Evolutionary conservation across 345 rosid genomes (phyloP).

Genomic region (Eucalyptus leucophloia): DNA sequence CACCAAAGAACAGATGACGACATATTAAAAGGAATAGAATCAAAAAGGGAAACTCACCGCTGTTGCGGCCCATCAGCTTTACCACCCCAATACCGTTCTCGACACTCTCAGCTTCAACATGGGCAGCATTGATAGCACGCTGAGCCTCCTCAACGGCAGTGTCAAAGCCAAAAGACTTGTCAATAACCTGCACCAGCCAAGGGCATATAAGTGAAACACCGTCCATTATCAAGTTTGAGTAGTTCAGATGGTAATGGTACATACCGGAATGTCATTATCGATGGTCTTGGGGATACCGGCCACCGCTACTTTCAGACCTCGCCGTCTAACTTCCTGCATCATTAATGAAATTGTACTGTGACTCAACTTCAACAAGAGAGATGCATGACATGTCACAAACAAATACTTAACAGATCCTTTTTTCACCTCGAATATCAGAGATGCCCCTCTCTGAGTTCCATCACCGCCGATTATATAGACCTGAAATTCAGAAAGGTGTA

Average conservation of each 20-base stretch:
- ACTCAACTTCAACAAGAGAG: background rate
- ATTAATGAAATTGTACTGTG: background rate
- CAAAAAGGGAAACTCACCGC: slow-evolving; percentile 37
- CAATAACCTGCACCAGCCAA: slow-evolving; percentile 52
- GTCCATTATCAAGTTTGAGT: background rate
- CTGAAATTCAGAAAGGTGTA: slow-evolving; percentile 4
- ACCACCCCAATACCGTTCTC: slow-evolving; percentile 88
- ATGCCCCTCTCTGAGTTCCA: slow-evolving; percentile 68
- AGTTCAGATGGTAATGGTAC: background rate
- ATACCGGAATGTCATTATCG: slow-evolving; percentile 1
- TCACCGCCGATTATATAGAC: slow-evolving; percentile 85
- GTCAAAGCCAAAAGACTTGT: slow-evolving; percentile 88
- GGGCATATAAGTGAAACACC: background rate
- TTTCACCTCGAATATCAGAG: slow-evolving; percentile 50
- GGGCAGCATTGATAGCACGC: slow-evolving; percentile 93
- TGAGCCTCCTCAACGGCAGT: slow-evolving; percentile 97
- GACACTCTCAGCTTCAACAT: slow-evolving; percentile 73
- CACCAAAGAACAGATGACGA: background rate
- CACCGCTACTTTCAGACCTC: slow-evolving; percentile 7
- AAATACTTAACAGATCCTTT: background rate
- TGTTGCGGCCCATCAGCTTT: slow-evolving; percentile 84
- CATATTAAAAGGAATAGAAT: background rate
- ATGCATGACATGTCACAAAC: background rate
- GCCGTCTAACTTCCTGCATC: background rate
- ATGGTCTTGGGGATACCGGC: slow-evolving; percentile 7